phyloP scores from a whole-genome alignment of 345 rosid genomes.

The Euphorbia tirucalli region DNA sequence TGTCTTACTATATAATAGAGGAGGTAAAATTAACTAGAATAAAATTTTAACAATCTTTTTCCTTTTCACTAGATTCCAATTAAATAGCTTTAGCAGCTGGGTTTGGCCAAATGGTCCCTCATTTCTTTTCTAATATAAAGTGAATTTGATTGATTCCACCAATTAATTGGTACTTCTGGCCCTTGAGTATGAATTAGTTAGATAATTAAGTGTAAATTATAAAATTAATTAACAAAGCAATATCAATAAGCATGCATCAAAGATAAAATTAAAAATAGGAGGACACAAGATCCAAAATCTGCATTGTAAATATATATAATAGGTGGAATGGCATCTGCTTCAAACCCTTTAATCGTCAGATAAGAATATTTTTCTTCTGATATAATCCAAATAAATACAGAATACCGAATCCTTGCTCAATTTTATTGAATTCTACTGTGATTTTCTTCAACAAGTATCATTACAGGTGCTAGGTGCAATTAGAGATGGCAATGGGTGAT shows the following conservation, averaged over 20 bases:
- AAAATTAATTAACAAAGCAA: neutral
- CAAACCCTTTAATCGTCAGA: neutral
- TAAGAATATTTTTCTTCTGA: neutral
- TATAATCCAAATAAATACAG: too few relatives aligned
- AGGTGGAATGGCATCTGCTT: constrained; percentile 12
- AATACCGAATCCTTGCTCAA: too few relatives aligned
- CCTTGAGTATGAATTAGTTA: neutral
- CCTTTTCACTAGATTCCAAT: neutral
- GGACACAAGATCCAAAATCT: constrained; percentile 35
- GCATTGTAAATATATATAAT: neutral
- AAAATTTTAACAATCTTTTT: too few relatives aligned
- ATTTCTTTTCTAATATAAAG: neutral
- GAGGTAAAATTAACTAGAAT: neutral
- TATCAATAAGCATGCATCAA: neutral
- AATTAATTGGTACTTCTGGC: neutral
- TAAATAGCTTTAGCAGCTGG: neutral
- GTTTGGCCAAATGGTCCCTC: neutral
- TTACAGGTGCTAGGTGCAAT: too few relatives aligned
- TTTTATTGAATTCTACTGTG: too few relatives aligned
- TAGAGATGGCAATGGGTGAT: too few relatives aligned
- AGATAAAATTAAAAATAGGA: constrained; percentile 7
- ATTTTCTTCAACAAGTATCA: too few relatives aligned
- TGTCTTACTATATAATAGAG: neutral
- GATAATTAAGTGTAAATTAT: neutral
- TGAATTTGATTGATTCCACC: neutral